Base-by-base conservation (phyloP, 805 yeast species). In the Candida loeiensis region DNA sequence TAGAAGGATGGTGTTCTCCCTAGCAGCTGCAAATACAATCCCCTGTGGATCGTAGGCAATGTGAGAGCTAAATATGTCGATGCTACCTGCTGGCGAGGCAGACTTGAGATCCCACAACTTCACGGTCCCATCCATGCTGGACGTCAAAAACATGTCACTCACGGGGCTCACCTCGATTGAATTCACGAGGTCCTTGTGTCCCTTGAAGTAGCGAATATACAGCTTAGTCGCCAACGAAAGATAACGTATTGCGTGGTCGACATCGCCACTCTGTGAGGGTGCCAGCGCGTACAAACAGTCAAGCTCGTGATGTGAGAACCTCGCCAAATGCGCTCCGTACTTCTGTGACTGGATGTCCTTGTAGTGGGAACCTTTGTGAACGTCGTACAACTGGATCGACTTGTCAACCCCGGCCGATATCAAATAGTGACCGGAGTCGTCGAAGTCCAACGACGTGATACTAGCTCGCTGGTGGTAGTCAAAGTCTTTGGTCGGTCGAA, bases 271-370 rank as follows among this genome's bases (percentile, higher is more conserved):
- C 4, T 45, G 53, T 3, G 54, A 39, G 6, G 71, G 71, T 0
- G 98, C 88, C 4, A 96, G 85, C 1, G 95, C 89, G 56, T 85
- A 86, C 12, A 91, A 69, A 53, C 93, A 82, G 50, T 81, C 80
- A 41, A 76, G 71, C 33, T 79, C 80, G 31, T 76, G 73, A 53
- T 84, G 95, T 1, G 96, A 80, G 59, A 93, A 93, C 34, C 79
- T 71, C 2, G 96, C 96, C 27, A 86, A 63, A 54, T 87, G 89
- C 42, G 89, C 85, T 1, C 99, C 99, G 52, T 93, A 93, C 56
- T 93, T 93, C 63, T 89, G 90, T 20, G 93, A 82, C 44, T 77
- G 82, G 6, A 86, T 74, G 3, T 88, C 77, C 50, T 82, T 85
- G 32, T 73, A 52, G 46, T 80, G 84, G 39, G 74, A 69, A 4